Conservation (phyloP, 2,329 filamentous ascomycete species). For the Epichloe gansuensis region DNA sequence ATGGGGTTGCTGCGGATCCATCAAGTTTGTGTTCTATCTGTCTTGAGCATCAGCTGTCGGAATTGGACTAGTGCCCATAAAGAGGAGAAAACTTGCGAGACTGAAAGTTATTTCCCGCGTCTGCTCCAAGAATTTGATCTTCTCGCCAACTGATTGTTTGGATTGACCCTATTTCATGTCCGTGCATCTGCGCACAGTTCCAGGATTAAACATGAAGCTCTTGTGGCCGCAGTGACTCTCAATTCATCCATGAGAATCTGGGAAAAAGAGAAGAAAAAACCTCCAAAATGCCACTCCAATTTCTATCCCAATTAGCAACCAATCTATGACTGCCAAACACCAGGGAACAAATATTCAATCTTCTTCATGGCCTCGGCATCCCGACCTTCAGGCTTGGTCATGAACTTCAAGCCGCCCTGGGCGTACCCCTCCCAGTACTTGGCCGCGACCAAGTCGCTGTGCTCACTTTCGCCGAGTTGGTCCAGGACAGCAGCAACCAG, state of each 20-base stretch:
- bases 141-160: background rate
- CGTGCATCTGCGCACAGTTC: background rate
- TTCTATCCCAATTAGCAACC: background rate
- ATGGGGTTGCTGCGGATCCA: too few species aligned
- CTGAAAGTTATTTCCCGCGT: too few species aligned
- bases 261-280: background rate
- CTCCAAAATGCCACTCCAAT: background rate
- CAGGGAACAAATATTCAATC: conserved; percentile 78
- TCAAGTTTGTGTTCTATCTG: too few species aligned
- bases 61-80: background rate
- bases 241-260: background rate
- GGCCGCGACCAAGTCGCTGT: conserved; percentile 61
- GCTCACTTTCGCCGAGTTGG: conserved; percentile 66
- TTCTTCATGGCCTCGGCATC: conserved; percentile 64
- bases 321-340: conserved; percentile 45
- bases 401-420: conserved; percentile 66
- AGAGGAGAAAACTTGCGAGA: background rate
- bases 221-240: too few species aligned
- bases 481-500: conserved; percentile 83
- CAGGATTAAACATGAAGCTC: too few species aligned
- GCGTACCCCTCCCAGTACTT: conserved; percentile 70
- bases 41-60: too few species aligned
- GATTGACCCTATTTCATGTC: background rate
- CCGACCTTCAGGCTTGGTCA: conserved; percentile 69
- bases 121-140: background rate